Evolutionary conservation across 495 filamentous ascomycete species (phyloP), one percentile per base, ranked within the genome.

Genomic region (Beverwykella pulmonaria): DNA sequence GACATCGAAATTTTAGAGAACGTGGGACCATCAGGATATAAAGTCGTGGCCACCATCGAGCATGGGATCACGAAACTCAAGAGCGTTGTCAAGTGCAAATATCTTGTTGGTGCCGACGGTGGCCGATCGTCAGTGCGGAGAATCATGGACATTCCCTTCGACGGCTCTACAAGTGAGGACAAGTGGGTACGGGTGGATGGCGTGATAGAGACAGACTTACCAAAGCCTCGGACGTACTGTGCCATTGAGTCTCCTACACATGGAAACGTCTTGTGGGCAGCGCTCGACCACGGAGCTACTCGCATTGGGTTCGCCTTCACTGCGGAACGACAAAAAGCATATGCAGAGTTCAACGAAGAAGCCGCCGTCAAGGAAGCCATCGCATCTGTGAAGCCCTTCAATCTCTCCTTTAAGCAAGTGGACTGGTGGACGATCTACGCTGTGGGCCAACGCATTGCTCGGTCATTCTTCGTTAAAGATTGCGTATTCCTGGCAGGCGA

Each of bases 401-500:
- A 55, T 1, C 59, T 84, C 26, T 63, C 74, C 5, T 80, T 83
- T 48, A 75, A 78, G 41, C 71, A 75, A 10, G 75, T 81, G 12
- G 82, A 86, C 66, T 86, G 83, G 86, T 87, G 82, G 74, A 86
- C 84, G 0, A 82, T 84, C 44, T 85, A 85, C 61, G 79, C 76
- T 1, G 83, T 85, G 27, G 80, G 82, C 1, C 83, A 86, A 61
- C 76, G 82, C 0, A 71, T 85, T 20, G 84, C 84, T 1, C 71
- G 74, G 14, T 68, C 61, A 5, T 84, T 83, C 52, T 74, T 76
- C n/a, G 62, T 65, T 1, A 62, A 77, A 25, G 75, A 77, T 7
- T 68, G 78, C 36, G 68, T 83, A 0, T 81, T 84, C 49, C 72
- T 85, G 8, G 79, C 79, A 12, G 83, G 83, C 0, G 82, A 85